Evolutionary conservation across 2,329 filamentous ascomycete genomes (phyloP), one percentile per base, ranked within the genome.

Genomic region (Fusarium stilboides): DNA sequence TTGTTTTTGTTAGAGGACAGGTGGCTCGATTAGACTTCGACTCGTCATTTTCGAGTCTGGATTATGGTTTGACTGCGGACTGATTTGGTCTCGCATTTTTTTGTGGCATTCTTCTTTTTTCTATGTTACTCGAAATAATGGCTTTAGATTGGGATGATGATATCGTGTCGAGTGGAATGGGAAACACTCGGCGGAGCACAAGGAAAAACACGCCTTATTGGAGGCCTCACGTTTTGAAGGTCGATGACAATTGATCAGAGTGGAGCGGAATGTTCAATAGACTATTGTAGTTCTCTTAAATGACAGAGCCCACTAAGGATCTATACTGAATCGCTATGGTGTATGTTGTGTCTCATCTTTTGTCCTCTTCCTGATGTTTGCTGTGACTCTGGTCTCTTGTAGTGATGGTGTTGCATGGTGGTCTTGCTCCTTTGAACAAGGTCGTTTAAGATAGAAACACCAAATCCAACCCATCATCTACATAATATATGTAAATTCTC

Each of bases 1-100:
- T 75, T 75, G 69, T 73, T 74, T 69, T 74, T 69, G 73, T 73
- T 74, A 75, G 71, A 75, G 64, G 68, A 58, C 58, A 61, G 59
- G 62, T 74, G 70, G 72, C 68, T 74, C 68, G 68, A 70, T 66
- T 75, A 75, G 73, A 75, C 70, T 71, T 65, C 55, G 73, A 68
- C 73, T 74, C 62, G 53, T 52, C 17, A 36, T 57, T 66, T 65
- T 45, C 60, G 71, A 63, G 73, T 75, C 63, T 73, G 57, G 73
- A 70, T 74, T 56, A 64, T 62, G 73, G 68, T 65, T 74, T 73
- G 69, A 69, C 59, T 59, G 61, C 60, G 52, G 70, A 61, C 60
- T 57, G 45, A 36, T 73, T 74, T 70, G 62, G 63, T 65, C 52
- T 66, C 55, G 66, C 58, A 64, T 69, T 49, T 40, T 40, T 61